These are phyloP conservation scores for Candida tibetensis DNA, from an alignment of 805 yeast genomes.

Conservation along the genomic window DNA sequence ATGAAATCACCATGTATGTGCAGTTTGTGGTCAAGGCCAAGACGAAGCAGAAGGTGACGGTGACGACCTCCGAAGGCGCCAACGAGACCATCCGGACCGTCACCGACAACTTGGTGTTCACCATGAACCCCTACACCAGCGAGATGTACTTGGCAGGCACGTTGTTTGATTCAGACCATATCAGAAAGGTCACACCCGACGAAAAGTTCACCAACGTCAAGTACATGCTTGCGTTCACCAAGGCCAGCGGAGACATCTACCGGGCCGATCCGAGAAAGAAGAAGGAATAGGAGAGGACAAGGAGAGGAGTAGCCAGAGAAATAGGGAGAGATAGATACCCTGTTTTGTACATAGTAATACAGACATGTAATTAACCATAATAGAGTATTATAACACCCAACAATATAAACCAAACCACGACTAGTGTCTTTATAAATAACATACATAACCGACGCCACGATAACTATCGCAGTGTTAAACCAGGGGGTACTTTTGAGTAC, in stretches of 20 bases:
- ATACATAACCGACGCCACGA: too few relatives aligned
- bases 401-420: too few relatives aligned
- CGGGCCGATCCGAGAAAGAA: constrained; percentile 30
- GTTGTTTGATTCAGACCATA: constrained; percentile 36
- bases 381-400: too few relatives aligned
- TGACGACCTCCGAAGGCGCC: constrained; percentile 19
- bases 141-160: constrained; percentile 41
- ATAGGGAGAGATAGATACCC: constrained; percentile 1
- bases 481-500: too few relatives aligned
- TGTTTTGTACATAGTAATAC: too few relatives aligned
- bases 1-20: constrained; percentile 36
- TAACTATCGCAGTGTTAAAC: too few relatives aligned
- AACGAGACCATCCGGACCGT: constrained; percentile 27
- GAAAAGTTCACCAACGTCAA: constrained; percentile 16
- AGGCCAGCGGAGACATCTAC: constrained; percentile 38
- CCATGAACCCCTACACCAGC: constrained; percentile 37
- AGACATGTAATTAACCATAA: constrained; percentile 4
- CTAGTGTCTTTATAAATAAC: too few relatives aligned
- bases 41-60: constrained; percentile 36
- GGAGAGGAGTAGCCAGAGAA: constrained; percentile 3
- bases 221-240: constrained; percentile 26
- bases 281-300: constrained; percentile 13
- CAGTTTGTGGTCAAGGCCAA: constrained; percentile 38
- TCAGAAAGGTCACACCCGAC: constrained; percentile 39
- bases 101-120: constrained; percentile 37